Base-by-base conservation (phyloP, 2,329 filamentous ascomycete genomes). In the Pezicula radicicola region DNA sequence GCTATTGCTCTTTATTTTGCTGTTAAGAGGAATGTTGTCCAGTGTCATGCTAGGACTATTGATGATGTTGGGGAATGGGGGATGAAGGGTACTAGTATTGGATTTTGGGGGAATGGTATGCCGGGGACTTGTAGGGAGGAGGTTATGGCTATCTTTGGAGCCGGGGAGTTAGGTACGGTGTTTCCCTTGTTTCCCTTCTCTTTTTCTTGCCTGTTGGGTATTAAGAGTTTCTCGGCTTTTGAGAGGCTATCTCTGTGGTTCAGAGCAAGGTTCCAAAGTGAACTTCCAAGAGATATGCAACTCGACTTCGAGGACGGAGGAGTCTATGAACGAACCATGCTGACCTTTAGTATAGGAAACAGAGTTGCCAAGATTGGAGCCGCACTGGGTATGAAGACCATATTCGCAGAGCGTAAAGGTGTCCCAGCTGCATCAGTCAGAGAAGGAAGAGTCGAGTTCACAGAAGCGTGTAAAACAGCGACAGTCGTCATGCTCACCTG, bases 1-100 rank as follows among this genome's bases (percentile, higher is more conserved):
- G 60, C 59, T 0, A 50, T 66, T 40, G 55, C 56, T 9, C 44
- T 66, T 13, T 66, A 59, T 43, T 63, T 73, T 54, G 65, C 66
- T 4, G 51, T 64, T 19, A 68, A 71, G 39, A 67, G 72, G n/a
- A 68, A 65, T 30, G 53, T 74, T 3, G 55, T 68, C 10, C 61
- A 63, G 4, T 58, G 67, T 40, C 61, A 70, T 59, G 51, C 58
- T 4, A 48, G 66, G 36, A 63, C 58, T 1, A 57, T 58, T 4
- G 30, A 53, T 1, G 61, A 53, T 19, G 54, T 55, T 49, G 61
- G 55, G 57, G 42, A 25, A 3, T 70, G 68, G 68, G 44, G 54
- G 2, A 45, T 48, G 27, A 61, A 59, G 19, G 54, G 63, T 10
- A 58, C 52, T 39, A 56, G 54, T 70, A 49, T 55, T 62, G 43